Conservation (phyloP, 306 rosid genomes). For the Mucuna pruriens region DNA sequence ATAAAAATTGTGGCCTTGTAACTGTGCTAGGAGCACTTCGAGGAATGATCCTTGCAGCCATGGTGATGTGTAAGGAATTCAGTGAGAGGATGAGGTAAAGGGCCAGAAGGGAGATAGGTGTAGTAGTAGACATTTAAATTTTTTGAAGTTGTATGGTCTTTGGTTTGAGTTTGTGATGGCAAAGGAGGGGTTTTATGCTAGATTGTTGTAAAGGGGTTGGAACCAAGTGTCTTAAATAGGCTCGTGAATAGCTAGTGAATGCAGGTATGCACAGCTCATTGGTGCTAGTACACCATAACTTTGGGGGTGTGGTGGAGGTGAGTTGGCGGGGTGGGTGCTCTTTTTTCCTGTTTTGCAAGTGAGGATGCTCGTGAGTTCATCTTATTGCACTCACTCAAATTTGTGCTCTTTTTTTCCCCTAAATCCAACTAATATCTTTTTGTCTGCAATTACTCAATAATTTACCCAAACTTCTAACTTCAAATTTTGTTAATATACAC, state of each 20-base stretch:
- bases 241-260: slow-evolving; percentile 69
- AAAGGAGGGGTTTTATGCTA: slow-evolving; percentile 39
- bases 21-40: slow-evolving; percentile 78
- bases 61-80: slow-evolving; percentile 34
- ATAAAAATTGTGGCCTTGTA: slow-evolving; percentile 59
- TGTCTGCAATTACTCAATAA: slow-evolving; percentile 19
- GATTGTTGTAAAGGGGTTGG: slow-evolving; percentile 37
- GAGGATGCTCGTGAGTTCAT: slow-evolving; percentile 71
- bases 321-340: slow-evolving; percentile 60
- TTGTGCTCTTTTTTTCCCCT: slow-evolving; percentile 31
- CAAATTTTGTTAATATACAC: too few relatives aligned
- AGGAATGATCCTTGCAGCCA: slow-evolving; percentile 69
- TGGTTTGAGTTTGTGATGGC: slow-evolving; percentile 34
- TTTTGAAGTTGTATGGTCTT: background rate
- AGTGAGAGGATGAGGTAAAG: slow-evolving; percentile 46
- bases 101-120: slow-evolving; percentile 36
- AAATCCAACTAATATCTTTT: slow-evolving; percentile 33
- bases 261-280: slow-evolving; percentile 54
- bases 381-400: slow-evolving; percentile 42
- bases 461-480: too few relatives aligned
- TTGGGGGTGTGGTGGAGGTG: slow-evolving; percentile 44
- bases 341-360: slow-evolving; percentile 32
- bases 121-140: slow-evolving; percentile 41
- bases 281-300: slow-evolving; percentile 39
- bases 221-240: slow-evolving; percentile 61